Evolutionary conservation across 768 basidiomycete species (phyloP).

Genomic region (Aureoboletus auriporus): DNA sequence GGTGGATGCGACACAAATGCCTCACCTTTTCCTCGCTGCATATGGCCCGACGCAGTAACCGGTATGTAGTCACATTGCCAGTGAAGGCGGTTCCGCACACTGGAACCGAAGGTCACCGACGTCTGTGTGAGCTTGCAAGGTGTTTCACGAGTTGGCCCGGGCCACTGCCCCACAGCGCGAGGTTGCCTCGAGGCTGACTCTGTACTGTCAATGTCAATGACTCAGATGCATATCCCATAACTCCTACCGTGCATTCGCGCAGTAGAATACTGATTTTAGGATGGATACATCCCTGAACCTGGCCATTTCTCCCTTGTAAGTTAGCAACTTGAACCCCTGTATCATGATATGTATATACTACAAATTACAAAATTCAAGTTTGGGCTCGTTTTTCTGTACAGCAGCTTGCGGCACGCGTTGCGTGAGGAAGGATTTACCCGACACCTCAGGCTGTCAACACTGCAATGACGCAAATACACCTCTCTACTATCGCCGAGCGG

Average conservation of each 20-base stretch:
- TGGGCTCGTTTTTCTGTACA: too few relatives aligned
- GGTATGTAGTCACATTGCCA: constrained; percentile 4
- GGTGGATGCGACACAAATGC: background rate
- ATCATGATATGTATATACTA: too few relatives aligned
- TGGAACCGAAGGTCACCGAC: constrained; percentile 7
- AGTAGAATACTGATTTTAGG: background rate
- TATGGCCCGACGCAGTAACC: constrained; percentile 1
- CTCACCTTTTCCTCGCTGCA: constrained; percentile 23
- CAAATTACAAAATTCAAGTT: too few relatives aligned
- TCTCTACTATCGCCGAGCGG: constrained; percentile 13
- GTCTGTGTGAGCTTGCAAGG: background rate
- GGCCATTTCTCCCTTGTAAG: too few relatives aligned
- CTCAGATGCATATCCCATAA: too few relatives aligned
- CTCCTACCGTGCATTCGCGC: background rate
- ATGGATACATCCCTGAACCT: background rate
- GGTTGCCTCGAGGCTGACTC: constrained; percentile 27
- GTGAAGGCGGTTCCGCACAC: constrained; percentile 9
- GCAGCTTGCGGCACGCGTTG: background rate
- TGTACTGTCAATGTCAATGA: too few relatives aligned
- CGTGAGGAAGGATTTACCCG: constrained; percentile 6
- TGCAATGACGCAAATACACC: constrained; percentile 17
- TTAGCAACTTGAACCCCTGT: too few relatives aligned
- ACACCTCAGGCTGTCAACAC: constrained; percentile 6
- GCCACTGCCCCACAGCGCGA: constrained; percentile 23
- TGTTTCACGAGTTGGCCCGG: background rate